These are phyloP conservation scores for Kockovaella imperatae DNA, from an alignment of 768 basidiomycete genomes.

Conservation along the genomic window DNA sequence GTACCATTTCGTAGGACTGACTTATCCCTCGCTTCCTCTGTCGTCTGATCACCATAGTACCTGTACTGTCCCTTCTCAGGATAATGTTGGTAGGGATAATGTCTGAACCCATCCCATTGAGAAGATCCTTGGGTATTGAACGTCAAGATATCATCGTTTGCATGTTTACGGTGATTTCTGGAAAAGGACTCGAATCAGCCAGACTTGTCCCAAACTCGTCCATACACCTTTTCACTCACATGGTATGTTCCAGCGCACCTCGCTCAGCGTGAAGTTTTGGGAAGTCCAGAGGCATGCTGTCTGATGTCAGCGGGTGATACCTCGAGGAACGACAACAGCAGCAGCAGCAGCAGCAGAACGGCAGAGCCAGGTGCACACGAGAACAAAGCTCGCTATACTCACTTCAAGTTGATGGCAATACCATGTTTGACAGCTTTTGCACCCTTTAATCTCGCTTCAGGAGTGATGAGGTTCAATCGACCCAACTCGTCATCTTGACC, in stretches of 20 bases:
- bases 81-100: slow-evolving; percentile 25
- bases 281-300: slow-evolving; percentile 2
- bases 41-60: slow-evolving; percentile 18
- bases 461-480: slow-evolving; percentile 11
- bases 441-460: slow-evolving; percentile 3
- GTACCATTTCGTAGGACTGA: slow-evolving; percentile 11
- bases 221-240: slow-evolving; percentile 3
- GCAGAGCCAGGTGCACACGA: background rate
- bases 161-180: slow-evolving; percentile 9
- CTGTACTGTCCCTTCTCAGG: slow-evolving; percentile 16
- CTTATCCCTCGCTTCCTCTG: slow-evolving; percentile 17
- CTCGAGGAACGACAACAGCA: background rate
- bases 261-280: slow-evolving; percentile 7
- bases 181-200: background rate
- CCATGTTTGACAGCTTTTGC: slow-evolving; percentile 8
- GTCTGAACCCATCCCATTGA: slow-evolving; percentile 22
- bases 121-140: slow-evolving; percentile 19
- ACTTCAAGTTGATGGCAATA: slow-evolving; percentile 22
- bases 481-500: slow-evolving; percentile 11
- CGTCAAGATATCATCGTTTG: slow-evolving; percentile 3
- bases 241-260: slow-evolving; percentile 4
- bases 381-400: background rate
- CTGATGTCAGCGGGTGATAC: background rate
- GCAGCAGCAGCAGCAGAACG: slow-evolving; percentile 1
- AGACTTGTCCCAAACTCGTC: background rate